Conservation (phyloP, 768 basidiomycete genomes). For the Panaeolus cyanescens region DNA sequence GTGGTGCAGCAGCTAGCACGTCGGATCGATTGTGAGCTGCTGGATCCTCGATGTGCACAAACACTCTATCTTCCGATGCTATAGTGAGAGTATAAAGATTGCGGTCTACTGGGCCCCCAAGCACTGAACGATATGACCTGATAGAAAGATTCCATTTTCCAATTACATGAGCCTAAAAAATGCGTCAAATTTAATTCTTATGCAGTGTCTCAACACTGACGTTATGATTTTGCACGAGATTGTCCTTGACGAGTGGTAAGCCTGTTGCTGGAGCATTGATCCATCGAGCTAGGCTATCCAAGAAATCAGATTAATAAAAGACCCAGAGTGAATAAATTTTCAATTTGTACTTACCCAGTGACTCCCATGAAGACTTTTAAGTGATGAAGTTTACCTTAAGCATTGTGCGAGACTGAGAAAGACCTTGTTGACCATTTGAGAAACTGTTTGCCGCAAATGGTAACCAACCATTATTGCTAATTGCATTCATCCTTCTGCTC, state of each 20-base stretch:
- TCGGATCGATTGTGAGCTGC: slow-evolving; percentile 69
- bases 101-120: slow-evolving; percentile 63
- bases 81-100: slow-evolving; percentile 74
- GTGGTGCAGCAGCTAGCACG: slow-evolving; percentile 46
- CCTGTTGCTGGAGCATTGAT: slow-evolving; percentile 79
- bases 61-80: slow-evolving; percentile 81
- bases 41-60: slow-evolving; percentile 79
- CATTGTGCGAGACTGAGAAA: neutral
- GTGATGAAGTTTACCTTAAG: neutral
- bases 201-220: slow-evolving; percentile 36
- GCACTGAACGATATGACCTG: slow-evolving; percentile 74
- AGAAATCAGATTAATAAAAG: neutral
- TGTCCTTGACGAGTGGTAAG: slow-evolving; percentile 66
- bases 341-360: slow-evolving; percentile 63
- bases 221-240: slow-evolving; percentile 72
- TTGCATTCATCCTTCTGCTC: neutral
- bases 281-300: slow-evolving; percentile 72
- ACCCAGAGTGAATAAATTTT: slow-evolving; percentile 9
- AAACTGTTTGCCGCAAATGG: neutral
- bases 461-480: slow-evolving; percentile 1
- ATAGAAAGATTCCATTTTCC: slow-evolving; percentile 74
- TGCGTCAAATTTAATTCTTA: slow-evolving; percentile 9
- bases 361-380: slow-evolving; percentile 49
- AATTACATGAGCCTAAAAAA: slow-evolving; percentile 52
- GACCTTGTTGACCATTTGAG: neutral